Evolutionary conservation across 1,284 basidiomycete genomes (phyloP).

Genomic region (Rhodotorula sp.): DNA sequence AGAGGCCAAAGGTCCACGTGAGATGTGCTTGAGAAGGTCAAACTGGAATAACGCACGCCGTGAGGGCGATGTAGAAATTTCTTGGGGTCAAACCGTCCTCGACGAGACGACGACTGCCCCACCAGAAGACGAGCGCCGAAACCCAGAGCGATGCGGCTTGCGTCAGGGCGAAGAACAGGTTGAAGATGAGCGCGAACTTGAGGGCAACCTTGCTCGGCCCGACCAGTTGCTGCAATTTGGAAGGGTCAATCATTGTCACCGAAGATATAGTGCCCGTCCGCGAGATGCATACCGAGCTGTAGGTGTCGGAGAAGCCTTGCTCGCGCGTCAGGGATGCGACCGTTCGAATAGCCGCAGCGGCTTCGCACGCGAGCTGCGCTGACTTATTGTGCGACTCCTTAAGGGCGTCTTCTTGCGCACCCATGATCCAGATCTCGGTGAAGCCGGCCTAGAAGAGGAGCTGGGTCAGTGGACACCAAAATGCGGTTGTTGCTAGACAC

Average conservation of each 20-base stretch:
- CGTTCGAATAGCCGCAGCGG: slow-evolving; percentile 88
- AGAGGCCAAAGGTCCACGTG: too few relatives aligned
- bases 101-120: too few relatives aligned
- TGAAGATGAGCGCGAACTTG: too few relatives aligned
- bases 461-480: slow-evolving; percentile 58
- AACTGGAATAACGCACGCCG: too few relatives aligned
- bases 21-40: too few relatives aligned
- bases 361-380: slow-evolving; percentile 85
- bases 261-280: background rate
- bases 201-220: slow-evolving; percentile 54
- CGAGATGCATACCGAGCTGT: slow-evolving; percentile 23
- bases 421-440: slow-evolving; percentile 70
- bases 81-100: too few relatives aligned
- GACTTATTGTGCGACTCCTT: slow-evolving; percentile 80
- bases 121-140: too few relatives aligned
- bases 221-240: slow-evolving; percentile 59
- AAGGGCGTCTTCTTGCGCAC: slow-evolving; percentile 83
- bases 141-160: too few relatives aligned
- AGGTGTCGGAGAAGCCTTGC: slow-evolving; percentile 48
- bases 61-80: too few relatives aligned
- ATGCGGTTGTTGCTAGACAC: too few relatives aligned
- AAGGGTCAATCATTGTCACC: too few relatives aligned
- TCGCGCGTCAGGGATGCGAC: slow-evolving; percentile 78
- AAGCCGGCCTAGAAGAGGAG: slow-evolving; percentile 77
- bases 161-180: too few relatives aligned